Conservation (phyloP, 1,284 basidiomycete genomes). For the Taiwanofungus camphoratus region DNA sequence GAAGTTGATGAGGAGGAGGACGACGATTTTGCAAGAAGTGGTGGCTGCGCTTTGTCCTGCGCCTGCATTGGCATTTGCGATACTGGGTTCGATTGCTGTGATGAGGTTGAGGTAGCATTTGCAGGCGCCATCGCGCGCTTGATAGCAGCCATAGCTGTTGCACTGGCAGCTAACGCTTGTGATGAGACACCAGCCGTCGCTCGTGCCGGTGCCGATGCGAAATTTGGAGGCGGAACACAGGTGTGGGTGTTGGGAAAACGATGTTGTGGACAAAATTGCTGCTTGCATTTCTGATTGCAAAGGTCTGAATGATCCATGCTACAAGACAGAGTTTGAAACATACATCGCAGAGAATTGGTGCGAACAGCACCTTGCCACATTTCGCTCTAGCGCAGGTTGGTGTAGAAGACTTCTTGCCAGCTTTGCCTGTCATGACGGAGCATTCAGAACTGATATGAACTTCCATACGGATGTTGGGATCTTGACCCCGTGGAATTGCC, state of each 20-base stretch:
- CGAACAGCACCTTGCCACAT: slow-evolving; percentile 68
- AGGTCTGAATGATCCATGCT: background rate
- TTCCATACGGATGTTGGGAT: slow-evolving; percentile 75
- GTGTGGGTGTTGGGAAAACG: slow-evolving; percentile 66
- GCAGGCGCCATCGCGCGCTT: slow-evolving; percentile 30
- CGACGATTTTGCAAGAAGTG: slow-evolving; percentile 13
- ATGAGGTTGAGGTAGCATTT: slow-evolving; percentile 9
- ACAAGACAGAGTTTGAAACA: slow-evolving; percentile 23
- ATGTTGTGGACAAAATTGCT: slow-evolving; percentile 68
- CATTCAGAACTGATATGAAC: slow-evolving; percentile 61
- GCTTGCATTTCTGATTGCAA: slow-evolving; percentile 49
- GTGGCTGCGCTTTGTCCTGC: slow-evolving; percentile 9
- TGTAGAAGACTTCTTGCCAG: slow-evolving; percentile 39
- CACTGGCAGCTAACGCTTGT: slow-evolving; percentile 33
- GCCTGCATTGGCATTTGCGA: slow-evolving; percentile 4
- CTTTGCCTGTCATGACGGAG: slow-evolving; percentile 56
- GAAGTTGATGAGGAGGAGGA: slow-evolving; percentile 16
- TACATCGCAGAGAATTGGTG: slow-evolving; percentile 68
- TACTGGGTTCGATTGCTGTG: slow-evolving; percentile 2
- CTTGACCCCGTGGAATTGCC: slow-evolving; percentile 64
- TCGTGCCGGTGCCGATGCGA: slow-evolving; percentile 10
- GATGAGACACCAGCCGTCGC: slow-evolving; percentile 16
- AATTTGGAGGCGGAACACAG: slow-evolving; percentile 33
- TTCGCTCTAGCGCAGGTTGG: slow-evolving; percentile 55
- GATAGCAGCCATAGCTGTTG: slow-evolving; percentile 39